Evolutionary conservation across 805 yeast species (phyloP), one percentile per base, ranked within the genome.

Genomic region (Starmerella bombicola): DNA sequence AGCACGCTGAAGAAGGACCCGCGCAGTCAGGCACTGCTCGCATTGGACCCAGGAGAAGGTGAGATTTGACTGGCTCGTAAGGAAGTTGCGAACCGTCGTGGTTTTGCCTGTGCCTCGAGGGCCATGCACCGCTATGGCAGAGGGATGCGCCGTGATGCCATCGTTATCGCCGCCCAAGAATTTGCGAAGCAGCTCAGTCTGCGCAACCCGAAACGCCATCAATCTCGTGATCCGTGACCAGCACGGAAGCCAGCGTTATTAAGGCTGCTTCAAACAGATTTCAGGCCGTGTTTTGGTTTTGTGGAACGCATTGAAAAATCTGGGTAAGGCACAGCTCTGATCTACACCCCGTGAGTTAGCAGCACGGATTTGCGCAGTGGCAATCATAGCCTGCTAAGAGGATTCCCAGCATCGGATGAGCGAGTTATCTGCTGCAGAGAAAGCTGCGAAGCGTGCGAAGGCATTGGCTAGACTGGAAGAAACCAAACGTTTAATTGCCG

Each of bases 71-170:
- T 59, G 32, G 4, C 47, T 41, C 5, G 57, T 43, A 8, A 71
- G 55, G 38, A 59, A 60, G 15, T 50, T 38, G n/a, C 43, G 47
- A 9, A 71, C 56, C 1, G 64, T 56, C 20, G 53, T 51, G 2
- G 73, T 54, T 50, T 73, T 73, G 1, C 78, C 78, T 2, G 68
- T 59, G 1, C 73, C 59, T 20, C 65, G 60, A 43, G 67, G 62
- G 0, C 78, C 78, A 50, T 69, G 71, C 3, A 71, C 65, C 3
- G 67, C 56, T 1, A 71, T 19, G 3, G 47, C 45, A 6, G 45
- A 12, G 3, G 47, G 49, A 16, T 30, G 7, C 10, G 39, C 37
- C 2, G n/a, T n/a, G n/a, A n/a, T n/a, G n/a, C n/a, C n/a, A n/a
- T n/a, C n/a, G n/a, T n/a, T n/a, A n/a, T n/a, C n/a, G n/a, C n/a